These are phyloP conservation scores for Morella rubra DNA, from an alignment of 306 rosid genomes.

Conservation along the genomic window DNA sequence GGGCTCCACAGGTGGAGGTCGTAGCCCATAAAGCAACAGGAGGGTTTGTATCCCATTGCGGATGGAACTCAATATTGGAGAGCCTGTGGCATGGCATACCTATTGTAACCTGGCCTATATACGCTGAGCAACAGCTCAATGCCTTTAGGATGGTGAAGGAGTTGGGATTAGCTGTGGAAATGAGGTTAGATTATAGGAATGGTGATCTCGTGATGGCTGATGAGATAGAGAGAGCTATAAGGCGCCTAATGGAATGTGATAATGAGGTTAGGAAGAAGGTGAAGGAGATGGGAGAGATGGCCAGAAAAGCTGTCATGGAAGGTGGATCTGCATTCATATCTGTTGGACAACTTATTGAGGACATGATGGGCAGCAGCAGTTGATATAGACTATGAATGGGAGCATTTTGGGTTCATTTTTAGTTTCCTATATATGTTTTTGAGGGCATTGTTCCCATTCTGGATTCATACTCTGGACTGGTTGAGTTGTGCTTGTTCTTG, in stretches of 20 bases:
- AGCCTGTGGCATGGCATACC: slow-evolving; percentile 76
- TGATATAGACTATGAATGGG: neutral
- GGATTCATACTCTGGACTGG: neutral
- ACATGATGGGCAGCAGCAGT: slow-evolving; percentile 21
- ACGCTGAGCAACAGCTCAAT: slow-evolving; percentile 69
- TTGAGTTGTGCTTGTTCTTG: neutral
- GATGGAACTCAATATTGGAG: slow-evolving; percentile 70
- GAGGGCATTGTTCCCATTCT: neutral
- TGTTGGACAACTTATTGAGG: slow-evolving; percentile 22
- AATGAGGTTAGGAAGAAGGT: slow-evolving; percentile 39
- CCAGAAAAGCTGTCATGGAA: slow-evolving; percentile 34
- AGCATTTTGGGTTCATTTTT: neutral
- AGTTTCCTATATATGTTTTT: neutral
- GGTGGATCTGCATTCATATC: slow-evolving; percentile 47
- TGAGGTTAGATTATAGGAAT: slow-evolving; percentile 44
- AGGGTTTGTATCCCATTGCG: slow-evolving; percentile 65
- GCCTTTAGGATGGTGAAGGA: slow-evolving; percentile 59
- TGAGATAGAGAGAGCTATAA: slow-evolving; percentile 45
- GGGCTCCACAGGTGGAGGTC: slow-evolving; percentile 64
- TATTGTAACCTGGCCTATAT: slow-evolving; percentile 66
- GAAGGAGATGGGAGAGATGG: slow-evolving; percentile 34
- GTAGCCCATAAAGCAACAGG: slow-evolving; percentile 46
- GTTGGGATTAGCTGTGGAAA: slow-evolving; percentile 39
- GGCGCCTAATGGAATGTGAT: slow-evolving; percentile 35
- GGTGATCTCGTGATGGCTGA: slow-evolving; percentile 48